phyloP scores from a whole-genome alignment of 352 stramenopile genomes.

The Pythium brachiatum region DNA sequence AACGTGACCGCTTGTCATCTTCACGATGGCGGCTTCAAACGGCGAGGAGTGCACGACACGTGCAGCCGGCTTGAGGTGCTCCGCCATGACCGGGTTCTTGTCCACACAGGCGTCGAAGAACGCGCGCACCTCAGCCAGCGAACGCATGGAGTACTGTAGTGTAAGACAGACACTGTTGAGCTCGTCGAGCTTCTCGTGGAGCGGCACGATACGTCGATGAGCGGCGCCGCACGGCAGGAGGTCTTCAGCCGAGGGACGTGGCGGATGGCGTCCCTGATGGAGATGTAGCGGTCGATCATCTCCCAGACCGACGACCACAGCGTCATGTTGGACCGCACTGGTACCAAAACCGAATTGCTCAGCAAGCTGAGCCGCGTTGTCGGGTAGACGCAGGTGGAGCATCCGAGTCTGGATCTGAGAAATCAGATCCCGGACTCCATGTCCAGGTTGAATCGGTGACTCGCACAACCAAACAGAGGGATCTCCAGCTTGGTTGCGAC shows the following conservation, averaged over 20 bases:
- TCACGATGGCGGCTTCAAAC: not conserved
- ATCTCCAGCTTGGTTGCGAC: constrained; percentile 23
- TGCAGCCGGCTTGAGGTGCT: not conserved
- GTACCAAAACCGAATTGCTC: too few relatives aligned
- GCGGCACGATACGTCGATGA: constrained; percentile 10
- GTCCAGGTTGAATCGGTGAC: constrained; percentile 28
- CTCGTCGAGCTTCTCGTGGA: constrained; percentile 19
- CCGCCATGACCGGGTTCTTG: constrained; percentile 4
- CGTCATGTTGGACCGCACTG: constrained; percentile 24
- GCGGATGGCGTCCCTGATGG: constrained; percentile 15
- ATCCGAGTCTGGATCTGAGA: constrained; percentile 24
- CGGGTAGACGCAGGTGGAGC: constrained; percentile 13
- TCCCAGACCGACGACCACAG: constrained; percentile 24
- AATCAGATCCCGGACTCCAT: too few relatives aligned
- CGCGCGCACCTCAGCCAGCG: constrained; percentile 10
- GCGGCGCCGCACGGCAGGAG: constrained; percentile 14
- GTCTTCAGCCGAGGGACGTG: constrained; percentile 23
- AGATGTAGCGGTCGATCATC: constrained; percentile 26
- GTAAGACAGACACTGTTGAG: constrained; percentile 23
- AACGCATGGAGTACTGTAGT: constrained; percentile 3
- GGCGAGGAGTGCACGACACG: not conserved
- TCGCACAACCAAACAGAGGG: constrained; percentile 25
- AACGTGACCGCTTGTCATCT: not conserved
- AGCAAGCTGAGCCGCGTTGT: constrained; percentile 23
- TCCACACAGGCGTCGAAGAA: constrained; percentile 19